These are phyloP conservation scores for Backusella mclennaniae DNA, from an alignment of 192 early-diverging fungal species.

Conservation along the genomic window DNA sequence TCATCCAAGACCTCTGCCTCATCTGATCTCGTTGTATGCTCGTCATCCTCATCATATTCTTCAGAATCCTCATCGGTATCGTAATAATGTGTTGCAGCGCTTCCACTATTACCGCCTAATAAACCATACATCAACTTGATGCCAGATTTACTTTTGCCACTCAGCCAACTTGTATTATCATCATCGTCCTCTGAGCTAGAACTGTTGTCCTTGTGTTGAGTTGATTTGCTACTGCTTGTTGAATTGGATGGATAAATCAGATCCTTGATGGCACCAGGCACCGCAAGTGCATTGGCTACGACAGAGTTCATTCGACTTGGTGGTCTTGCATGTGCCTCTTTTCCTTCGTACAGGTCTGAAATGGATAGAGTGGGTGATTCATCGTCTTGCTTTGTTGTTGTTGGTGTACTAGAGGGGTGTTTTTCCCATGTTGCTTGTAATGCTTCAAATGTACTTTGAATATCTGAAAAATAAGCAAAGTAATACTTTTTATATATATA, in stretches of 20 bases:
- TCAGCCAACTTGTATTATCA: slow-evolving; percentile 28
- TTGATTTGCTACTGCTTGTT: slow-evolving; percentile 4
- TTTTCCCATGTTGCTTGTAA: slow-evolving; percentile 32
- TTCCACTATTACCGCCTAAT: slow-evolving; percentile 11
- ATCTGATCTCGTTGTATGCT: slow-evolving; percentile 4
- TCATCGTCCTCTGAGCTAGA: slow-evolving; percentile 33
- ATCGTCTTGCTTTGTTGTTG: not conserved
- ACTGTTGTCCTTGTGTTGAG: not conserved
- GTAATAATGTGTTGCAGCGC: not conserved
- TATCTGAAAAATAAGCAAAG: slow-evolving; percentile 65
- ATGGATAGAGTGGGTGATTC: slow-evolving; percentile 24
- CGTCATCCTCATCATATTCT: slow-evolving; percentile 24
- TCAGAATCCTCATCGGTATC: slow-evolving; percentile 18
- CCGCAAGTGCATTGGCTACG: slow-evolving; percentile 26
- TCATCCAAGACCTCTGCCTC: slow-evolving; percentile 23
- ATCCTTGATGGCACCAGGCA: slow-evolving; percentile 24
- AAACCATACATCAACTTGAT: slow-evolving; percentile 37
- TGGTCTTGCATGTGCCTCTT: not conserved
- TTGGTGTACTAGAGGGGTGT: slow-evolving; percentile 8
- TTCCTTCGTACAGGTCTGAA: slow-evolving; percentile 18
- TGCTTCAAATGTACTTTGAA: slow-evolving; percentile 31
- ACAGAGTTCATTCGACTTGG: slow-evolving; percentile 16
- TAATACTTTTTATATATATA: slow-evolving; percentile 46
- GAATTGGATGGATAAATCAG: slow-evolving; percentile 19
- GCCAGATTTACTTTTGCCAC: slow-evolving; percentile 30